Base-by-base conservation (phyloP, 2,329 filamentous ascomycete genomes). In the Aureobasidium sp. region DNA sequence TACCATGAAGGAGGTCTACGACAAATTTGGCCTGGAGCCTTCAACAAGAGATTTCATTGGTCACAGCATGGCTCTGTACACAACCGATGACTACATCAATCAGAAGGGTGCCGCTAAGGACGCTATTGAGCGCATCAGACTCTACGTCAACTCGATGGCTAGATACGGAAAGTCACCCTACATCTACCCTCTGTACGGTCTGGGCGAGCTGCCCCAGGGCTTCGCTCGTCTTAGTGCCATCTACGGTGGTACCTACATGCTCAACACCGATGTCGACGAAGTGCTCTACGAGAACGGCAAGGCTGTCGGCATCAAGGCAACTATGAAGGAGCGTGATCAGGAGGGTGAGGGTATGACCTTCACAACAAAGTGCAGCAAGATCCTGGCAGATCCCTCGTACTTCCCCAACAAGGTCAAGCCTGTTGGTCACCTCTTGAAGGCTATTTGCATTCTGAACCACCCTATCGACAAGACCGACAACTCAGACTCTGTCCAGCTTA, bases 181-280 rank as follows among this genome's bases (percentile, higher is more conserved):
- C 82, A 97, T 99, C 80, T 99, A 99, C 82, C 95, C 94, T 53
- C 87, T 97, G 36, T 99, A 99, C 79, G 94, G 94, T 65, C 86
- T 99, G 55, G 94, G 90, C 74, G 94, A 99, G 80, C 88, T 99
- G 62, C 95, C 94, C 39, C 94, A 99, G 79, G 93, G 93, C 64
- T 99, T 99, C 72, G 94, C 94, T 66, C 92, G 94, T 76, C 85
- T 99, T 61, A 97, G 92, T 44, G 94, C 94, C 75, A 97, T 99
- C 78, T 97, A 99, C 74, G 94, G 94, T 67, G 94, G 94, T 69
- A 99, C 94, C 56, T 99, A 99, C 80, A 99, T 99, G 92, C 87
- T 99, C 72, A 97, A 97, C 82, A 96, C 94, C 69, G 86, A 87
- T 68, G 84, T 99, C 62, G 89, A 97, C 66, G 94, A 99, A 80